Evolutionary conservation across 352 stramenopile genomes (phyloP), one percentile per base, ranked within the genome.

Genomic region (Thalassiosira delicatula): DNA sequence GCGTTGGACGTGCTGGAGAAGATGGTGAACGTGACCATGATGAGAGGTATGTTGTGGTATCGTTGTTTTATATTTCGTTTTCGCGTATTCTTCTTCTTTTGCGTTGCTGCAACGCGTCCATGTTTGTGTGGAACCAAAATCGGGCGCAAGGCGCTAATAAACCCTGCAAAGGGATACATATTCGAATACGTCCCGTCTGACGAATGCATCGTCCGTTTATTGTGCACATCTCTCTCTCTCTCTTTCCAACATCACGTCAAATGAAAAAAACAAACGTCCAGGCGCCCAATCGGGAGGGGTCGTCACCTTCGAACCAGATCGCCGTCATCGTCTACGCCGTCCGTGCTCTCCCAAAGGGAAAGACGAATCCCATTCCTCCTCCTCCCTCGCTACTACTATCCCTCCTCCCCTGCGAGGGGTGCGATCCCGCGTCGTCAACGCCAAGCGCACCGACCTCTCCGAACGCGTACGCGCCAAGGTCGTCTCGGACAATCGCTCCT

Each of bases 361-460:
- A 27, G 54, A 33, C 21, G 37, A 14, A 35, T 17, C 57, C 7
- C 23, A 46, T 42, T 42, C 33, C 33, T 42, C 29, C 32, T 57
- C 37, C 37, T 66, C 57, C 7, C 27, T 21, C 46, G 27, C 40
- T 3, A 4, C 30, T 32, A 17, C 7, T 25, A 7, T 57, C 33
- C 8, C 35, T 29, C 71, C 71, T 11, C 27, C 46, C 14, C 33
- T 75, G 1, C 35, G 29, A 1, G 73, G 73, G 4, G 46, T 54
- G 30, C 75, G 90, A 30, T 86, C 60, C 32, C 79, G 91, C 23
- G 85, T 93, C 12, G 88, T 94, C 21, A 94, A 94, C 70, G 70
- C 82, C 56, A 94, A 94, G 76, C 79, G 91, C 21, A 91, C 86
- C 1, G 86, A 89, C 66, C 67, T 94, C 19, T 88, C 72, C 40